Conservation (phyloP, 106 monocot species). For the Dioscorea zingiberensis region DNA sequence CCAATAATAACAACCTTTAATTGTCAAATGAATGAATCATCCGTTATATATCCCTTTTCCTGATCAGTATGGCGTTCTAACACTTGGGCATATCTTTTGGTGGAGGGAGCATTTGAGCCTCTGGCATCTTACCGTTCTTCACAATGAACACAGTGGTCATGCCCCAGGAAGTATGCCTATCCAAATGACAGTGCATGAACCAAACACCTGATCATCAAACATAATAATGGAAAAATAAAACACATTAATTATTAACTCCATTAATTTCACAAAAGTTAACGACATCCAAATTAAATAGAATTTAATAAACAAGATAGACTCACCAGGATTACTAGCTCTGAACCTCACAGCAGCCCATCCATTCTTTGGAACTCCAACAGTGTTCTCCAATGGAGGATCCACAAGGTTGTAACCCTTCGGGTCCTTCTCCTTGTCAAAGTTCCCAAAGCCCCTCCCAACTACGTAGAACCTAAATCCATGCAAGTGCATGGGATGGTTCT, state of each 20-base stretch:
- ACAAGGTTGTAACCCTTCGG: slow-evolving; percentile 44
- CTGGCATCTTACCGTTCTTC: slow-evolving; percentile 23
- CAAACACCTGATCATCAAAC: slow-evolving; percentile 31
- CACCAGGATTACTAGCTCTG: slow-evolving; percentile 48
- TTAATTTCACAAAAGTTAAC: no score
- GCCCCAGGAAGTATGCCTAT: slow-evolving; percentile 43
- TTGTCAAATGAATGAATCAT: no score
- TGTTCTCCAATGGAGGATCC: slow-evolving; percentile 52
- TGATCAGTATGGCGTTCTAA: no score
- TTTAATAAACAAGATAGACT: background rate
- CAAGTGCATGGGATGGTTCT: slow-evolving; percentile 66
- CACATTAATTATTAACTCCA: background rate
- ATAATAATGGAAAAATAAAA: background rate
- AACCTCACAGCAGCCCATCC: slow-evolving; percentile 56
- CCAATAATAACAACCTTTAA: no score
- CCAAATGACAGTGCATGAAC: slow-evolving; percentile 61
- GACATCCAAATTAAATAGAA: no score
- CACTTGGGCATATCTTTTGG: slow-evolving; percentile 33
- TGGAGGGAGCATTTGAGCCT: slow-evolving; percentile 29
- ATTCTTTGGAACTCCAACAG: slow-evolving; percentile 35
- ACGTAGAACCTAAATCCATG: slow-evolving; percentile 69
- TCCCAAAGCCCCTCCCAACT: slow-evolving; percentile 54
- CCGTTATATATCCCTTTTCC: no score
- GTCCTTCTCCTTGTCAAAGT: slow-evolving; percentile 46
- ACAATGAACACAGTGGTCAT: slow-evolving; percentile 48